phyloP scores from a whole-genome alignment of 164 flowering plant species.

The Annona cherimola region DNA sequence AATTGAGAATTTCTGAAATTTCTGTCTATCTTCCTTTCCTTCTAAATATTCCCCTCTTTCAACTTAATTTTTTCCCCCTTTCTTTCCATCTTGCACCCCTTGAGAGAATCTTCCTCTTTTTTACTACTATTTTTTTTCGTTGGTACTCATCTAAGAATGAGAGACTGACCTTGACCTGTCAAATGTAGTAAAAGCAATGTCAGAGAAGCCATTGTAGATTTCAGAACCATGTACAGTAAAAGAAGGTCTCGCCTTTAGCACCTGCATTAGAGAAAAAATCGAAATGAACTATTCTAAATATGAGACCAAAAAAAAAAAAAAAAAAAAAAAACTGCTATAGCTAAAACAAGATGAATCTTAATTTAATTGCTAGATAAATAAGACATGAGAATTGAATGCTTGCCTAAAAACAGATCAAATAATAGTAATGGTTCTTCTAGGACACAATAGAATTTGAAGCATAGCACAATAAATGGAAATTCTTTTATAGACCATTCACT shows the following conservation, averaged over 20 bases:
- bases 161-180: slow-evolving; percentile 63
- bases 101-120: too few species aligned
- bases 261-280: slow-evolving; percentile 32
- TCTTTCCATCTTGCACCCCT: too few species aligned
- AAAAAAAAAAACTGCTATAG: not conserved
- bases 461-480: not conserved
- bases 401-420: not conserved
- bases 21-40: too few species aligned
- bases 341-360: not conserved
- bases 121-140: too few species aligned
- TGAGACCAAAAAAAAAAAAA: not conserved
- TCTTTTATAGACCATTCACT: too few species aligned
- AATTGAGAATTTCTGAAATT: too few species aligned
- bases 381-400: not conserved
- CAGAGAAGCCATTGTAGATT: slow-evolving; percentile 55
- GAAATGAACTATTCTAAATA: slow-evolving; percentile 7
- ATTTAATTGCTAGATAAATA: not conserved
- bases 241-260: slow-evolving; percentile 46
- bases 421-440: not conserved
- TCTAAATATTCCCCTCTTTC: too few species aligned
- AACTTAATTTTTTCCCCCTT: too few species aligned
- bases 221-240: slow-evolving; percentile 41
- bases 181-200: slow-evolving; percentile 54
- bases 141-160: not conserved
- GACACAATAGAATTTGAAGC: not conserved